phyloP scores from a whole-genome alignment of 257 asterid genomes.

The Plantago major region DNA sequence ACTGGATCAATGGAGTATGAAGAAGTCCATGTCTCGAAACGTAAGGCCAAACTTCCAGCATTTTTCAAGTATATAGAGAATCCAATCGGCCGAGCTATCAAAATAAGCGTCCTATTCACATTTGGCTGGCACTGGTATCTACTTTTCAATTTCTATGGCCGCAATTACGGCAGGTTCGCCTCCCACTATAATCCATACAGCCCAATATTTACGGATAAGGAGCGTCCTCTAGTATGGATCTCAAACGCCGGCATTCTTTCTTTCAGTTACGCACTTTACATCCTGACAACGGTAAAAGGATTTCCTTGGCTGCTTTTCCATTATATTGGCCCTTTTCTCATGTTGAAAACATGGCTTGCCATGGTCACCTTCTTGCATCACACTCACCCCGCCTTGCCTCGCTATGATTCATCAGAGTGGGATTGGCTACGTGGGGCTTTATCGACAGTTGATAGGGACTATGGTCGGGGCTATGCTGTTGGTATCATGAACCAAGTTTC shows the following conservation, averaged over 20 bases:
- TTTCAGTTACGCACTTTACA: conserved; percentile 31
- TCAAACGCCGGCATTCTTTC: conserved; percentile 51
- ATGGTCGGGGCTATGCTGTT: conserved; percentile 22
- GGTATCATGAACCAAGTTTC: conserved; percentile 43
- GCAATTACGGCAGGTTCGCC: conserved; percentile 52
- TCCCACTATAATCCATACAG: conserved; percentile 17
- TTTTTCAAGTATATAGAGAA: conserved; percentile 48
- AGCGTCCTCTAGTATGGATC: conserved; percentile 44
- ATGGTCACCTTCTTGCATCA: conserved; percentile 58
- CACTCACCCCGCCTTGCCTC: conserved; percentile 63
- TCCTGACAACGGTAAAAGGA: conserved; percentile 32
- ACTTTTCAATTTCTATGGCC: conserved; percentile 53
- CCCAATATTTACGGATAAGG: conserved; percentile 54
- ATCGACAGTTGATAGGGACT: conserved; percentile 58
- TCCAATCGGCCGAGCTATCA: conserved; percentile 28
- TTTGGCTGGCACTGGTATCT: conserved; percentile 65
- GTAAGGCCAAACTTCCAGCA: conserved; percentile 27
- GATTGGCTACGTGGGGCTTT: conserved; percentile 70
- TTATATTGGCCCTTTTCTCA: conserved; percentile 41
- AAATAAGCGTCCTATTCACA: conserved; percentile 34
- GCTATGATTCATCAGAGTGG: conserved; percentile 62
- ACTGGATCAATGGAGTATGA: conserved; percentile 61
- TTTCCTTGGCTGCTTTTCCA: conserved; percentile 38
- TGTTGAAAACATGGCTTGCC: conserved; percentile 53
- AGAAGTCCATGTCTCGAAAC: conserved; percentile 62